Base-by-base conservation (phyloP, 2,329 filamentous ascomycete species). In the Epichloe glyceriae region DNA sequence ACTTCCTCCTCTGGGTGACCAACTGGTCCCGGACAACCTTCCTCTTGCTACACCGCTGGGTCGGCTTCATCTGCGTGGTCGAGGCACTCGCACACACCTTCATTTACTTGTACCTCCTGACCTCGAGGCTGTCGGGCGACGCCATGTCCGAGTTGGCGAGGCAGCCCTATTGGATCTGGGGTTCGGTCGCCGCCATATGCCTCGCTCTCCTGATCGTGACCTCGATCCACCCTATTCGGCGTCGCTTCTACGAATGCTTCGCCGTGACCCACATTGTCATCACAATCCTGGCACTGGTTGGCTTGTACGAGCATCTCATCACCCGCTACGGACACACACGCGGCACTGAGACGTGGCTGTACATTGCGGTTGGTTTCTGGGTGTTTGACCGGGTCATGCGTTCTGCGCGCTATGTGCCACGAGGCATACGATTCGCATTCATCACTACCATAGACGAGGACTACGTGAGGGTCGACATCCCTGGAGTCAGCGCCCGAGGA, bases 41-140 rank as follows among this genome's bases (percentile, higher is more conserved):
- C 39, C 56, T 70, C 1, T 55, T 69, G 1, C 57, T 69, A 0
- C 67, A 70, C 52, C 62, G 67, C 33, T 67, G 66, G 62, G 55
- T 68, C 12, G 65, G 60, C 0, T 91, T 81, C 73, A 82, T 82
- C 39, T 86, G 86, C 61, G 85, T 91, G 55, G 88, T 86, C 72
- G 86, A 90, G 71, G 89, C 86, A 7, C 83, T 89, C 1, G 19
- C 69, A 3, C 67, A 70, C 53, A 67, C 64, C 2, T 42, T 62
- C 5, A 57, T 68, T 52, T 59, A 67, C 2, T 50, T 63, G 37
- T 64, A 64, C 51, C 37, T 55, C 17, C 22, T 51, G 61, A 65
- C 17, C 47, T 50, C 14, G 50, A 54, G 8, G 10, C 39, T 41
- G 17, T 41, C 39, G 5, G 17, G 39, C 10, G 15, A n/a, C 1